A percentile compares a stretch with the other conserved stretches of the same genome.
These are phyloP conservation scores for Lactarius deliciosus DNA, from an alignment of 768 basidiomycete genomes.

Conservation along the genomic window DNA sequence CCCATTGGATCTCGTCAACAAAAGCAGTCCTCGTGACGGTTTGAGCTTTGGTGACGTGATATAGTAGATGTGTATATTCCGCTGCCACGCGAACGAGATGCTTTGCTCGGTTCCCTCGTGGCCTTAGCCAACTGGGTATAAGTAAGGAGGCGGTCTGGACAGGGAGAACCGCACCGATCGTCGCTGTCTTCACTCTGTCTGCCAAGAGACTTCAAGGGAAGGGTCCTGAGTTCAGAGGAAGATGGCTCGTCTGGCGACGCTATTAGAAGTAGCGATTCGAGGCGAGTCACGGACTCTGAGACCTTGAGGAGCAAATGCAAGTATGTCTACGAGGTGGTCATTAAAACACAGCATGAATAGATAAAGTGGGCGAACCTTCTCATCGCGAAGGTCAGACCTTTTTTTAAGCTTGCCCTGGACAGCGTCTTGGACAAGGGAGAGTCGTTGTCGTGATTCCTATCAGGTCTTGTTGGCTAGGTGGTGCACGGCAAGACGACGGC, in stretches of 20 bases:
- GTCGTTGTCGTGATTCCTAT: constrained; percentile 61
- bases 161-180: constrained; percentile 43
- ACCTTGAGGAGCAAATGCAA: constrained; percentile 88
- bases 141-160: not conserved
- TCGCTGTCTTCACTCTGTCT: constrained; percentile 43
- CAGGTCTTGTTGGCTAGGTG: not conserved
- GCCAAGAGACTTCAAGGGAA: constrained; percentile 37
- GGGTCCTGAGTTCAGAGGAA: constrained; percentile 37
- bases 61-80: constrained; percentile 91
- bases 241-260: constrained; percentile 47
- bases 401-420: constrained; percentile 78
- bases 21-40: constrained; percentile 69
- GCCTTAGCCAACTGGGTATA: constrained; percentile 37
- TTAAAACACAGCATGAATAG: constrained; percentile 17
- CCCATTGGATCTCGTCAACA: constrained; percentile 83
- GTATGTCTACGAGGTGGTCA: constrained; percentile 52
- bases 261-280: constrained; percentile 83
- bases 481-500: constrained; percentile 4
- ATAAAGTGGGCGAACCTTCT: constrained; percentile 57
- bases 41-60: constrained; percentile 82
- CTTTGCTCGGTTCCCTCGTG: constrained; percentile 66
- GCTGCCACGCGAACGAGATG: constrained; percentile 81
- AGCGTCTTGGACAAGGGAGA: constrained; percentile 66
- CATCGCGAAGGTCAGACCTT: constrained; percentile 75
- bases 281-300: constrained; percentile 84